Conservation (phyloP, 768 basidiomycete genomes). For the Xerocomellus chrysenteron region DNA sequence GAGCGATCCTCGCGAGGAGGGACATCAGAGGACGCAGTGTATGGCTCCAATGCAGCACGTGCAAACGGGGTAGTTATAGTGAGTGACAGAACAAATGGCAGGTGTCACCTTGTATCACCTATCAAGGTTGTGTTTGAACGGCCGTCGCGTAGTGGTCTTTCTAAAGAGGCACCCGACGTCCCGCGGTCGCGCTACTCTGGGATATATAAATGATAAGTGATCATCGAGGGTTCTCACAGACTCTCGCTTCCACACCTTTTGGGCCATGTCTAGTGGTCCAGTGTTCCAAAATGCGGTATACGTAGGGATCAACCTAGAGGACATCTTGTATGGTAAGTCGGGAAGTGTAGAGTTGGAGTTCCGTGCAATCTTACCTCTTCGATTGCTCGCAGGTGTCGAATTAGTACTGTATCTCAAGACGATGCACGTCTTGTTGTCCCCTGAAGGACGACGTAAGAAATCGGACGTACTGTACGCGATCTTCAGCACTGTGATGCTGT, state of each 20-base stretch:
- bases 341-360: too few relatives aligned
- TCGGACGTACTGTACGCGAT: conserved; percentile 20
- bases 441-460: background rate
- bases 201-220: conserved; percentile 8
- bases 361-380: background rate
- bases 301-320: conserved; percentile 25
- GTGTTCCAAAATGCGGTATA: conserved; percentile 24
- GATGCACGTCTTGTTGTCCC: conserved; percentile 18
- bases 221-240: background rate
- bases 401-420: conserved; percentile 27
- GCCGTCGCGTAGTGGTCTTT: background rate
- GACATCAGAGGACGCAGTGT: background rate
- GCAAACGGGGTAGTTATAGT: background rate
- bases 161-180: background rate
- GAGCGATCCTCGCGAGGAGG: background rate
- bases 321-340: conserved; percentile 26
- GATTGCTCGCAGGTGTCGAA: conserved; percentile 18
- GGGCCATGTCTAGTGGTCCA: conserved; percentile 17
- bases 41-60: background rate
- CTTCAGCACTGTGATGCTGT: conserved; percentile 28
- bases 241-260: background rate
- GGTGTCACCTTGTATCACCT: background rate
- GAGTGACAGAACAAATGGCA: background rate
- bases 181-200: background rate
- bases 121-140: background rate